Evolutionary conservation across 768 basidiomycete species (phyloP), one percentile per base, ranked within the genome.

Genomic region (Sporobolomyces phaffii): DNA sequence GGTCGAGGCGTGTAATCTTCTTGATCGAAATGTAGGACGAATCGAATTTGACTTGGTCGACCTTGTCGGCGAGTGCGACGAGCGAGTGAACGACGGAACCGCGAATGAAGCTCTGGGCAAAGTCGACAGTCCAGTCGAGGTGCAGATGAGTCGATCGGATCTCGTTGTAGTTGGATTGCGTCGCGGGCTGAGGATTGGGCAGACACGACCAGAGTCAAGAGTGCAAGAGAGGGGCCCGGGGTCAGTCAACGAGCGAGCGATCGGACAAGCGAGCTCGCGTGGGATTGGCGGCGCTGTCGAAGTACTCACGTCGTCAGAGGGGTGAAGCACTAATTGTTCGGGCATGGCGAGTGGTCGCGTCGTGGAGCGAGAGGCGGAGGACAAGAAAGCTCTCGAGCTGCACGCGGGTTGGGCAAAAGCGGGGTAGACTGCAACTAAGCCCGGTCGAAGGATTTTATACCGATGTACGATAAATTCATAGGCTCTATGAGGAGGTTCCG

Each of bases 101-200:
- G 34, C 78, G 76, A 67, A 94, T 80, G 56, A 81, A 78, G 72
- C 86, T 77, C 5, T 80, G 75, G 0, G 80, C 73, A 76, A 91
- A 96, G 78, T 96, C 86, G 69, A 96, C 78, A 0, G 73, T 78
- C 91, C 91, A 94, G 70, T 88, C 82, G 56, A 96, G 84, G 26
- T 82, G 78, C 20, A 91, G 78, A 75, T 90, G 84, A 41, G 83
- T 81, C 1, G 88, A 85, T 4, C 80, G 77, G 70, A 92, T 82
- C 51, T 86, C 79, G 7, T 79, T 76, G 77, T 89, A 90, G 79
- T 96, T 96, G 28, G 90, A 83, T 74, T 91, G 87, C 0, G 87
- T 87, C 0, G 89, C 85, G 24, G 85, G 86, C 66, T 68, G 71
- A 44, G 24, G 40, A 24, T 2, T 14, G 18, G 29, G 26, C 26